phyloP scores from a whole-genome alignment of 2,329 filamentous ascomycete species.

The Pseudogymnoascus sp. region DNA sequence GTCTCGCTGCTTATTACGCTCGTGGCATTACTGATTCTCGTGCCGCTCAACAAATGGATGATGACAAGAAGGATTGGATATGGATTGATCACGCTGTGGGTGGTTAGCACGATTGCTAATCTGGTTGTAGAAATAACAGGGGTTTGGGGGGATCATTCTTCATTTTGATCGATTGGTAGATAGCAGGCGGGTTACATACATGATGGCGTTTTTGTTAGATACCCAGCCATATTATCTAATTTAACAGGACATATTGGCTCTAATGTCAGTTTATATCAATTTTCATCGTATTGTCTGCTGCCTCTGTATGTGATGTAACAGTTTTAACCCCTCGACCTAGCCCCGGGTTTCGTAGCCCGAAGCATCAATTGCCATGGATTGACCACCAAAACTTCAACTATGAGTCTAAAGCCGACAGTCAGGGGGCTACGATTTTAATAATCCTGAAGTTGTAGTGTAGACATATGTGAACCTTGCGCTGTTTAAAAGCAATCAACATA shows the following conservation, averaged over 20 bases:
- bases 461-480: background rate
- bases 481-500: background rate
- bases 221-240: constrained; percentile 1
- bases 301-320: background rate
- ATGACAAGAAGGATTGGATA: constrained; percentile 78
- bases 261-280: background rate
- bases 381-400: background rate
- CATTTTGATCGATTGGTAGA: background rate
- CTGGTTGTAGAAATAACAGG: constrained; percentile 69
- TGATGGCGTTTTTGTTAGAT: background rate
- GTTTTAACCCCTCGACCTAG: background rate
- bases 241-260: background rate
- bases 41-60: constrained; percentile 79
- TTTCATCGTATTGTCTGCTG: background rate
- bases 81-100: constrained; percentile 73
- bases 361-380: background rate
- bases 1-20: constrained; percentile 77
- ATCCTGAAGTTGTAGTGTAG: too few relatives aligned
- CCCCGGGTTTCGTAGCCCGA: background rate
- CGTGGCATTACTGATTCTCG: constrained; percentile 65
- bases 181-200: background rate
- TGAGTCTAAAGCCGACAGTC: background rate
- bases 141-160: constrained; percentile 18
- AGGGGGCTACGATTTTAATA: background rate
- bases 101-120: constrained; percentile 70